Evolutionary conservation across 75 land plant species (phyloP).

Genomic region (Sequoiadendron giganteum): DNA sequence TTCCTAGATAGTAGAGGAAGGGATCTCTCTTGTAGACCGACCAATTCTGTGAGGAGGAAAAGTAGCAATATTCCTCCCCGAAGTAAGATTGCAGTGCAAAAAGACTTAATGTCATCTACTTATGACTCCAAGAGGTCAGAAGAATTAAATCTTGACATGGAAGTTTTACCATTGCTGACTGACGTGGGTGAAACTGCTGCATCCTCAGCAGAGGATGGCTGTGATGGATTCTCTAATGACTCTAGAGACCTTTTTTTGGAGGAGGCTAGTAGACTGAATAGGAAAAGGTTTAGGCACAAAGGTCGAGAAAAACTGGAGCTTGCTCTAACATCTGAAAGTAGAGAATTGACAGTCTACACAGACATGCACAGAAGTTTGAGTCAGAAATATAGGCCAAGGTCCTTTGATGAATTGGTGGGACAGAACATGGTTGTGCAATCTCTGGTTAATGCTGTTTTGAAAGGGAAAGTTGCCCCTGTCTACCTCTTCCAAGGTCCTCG

Average conservation of each 20-base stretch:
- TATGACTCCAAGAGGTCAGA: constrained; percentile 26
- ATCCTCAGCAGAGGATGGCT: constrained; percentile 24
- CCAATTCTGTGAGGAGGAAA: constrained; percentile 49
- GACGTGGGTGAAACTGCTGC: constrained; percentile 12
- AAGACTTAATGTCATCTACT: constrained; percentile 12
- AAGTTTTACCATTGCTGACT: constrained; percentile 22
- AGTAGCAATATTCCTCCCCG: constrained; percentile 41
- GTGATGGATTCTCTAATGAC: constrained; percentile 45
- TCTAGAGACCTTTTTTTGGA: constrained; percentile 59
- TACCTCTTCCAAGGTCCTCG: constrained; percentile 58
- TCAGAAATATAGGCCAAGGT: constrained; percentile 52
- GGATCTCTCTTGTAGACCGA: constrained; percentile 49
- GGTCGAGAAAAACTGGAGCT: constrained; percentile 45
- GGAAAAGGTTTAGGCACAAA: constrained; percentile 64
- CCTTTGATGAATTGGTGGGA: constrained; percentile 48
- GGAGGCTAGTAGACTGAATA: constrained; percentile 52
- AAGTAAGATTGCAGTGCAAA: constrained; percentile 17
- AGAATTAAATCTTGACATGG: constrained; percentile 28
- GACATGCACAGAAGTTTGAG: constrained; percentile 37
- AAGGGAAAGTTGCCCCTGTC: constrained; percentile 45
- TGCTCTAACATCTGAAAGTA: constrained; percentile 6
- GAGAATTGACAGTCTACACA: constrained; percentile 10
- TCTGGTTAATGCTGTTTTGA: constrained; percentile 34
- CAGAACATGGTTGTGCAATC: constrained; percentile 42
- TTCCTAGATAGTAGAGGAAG: constrained; percentile 17